Conservation (phyloP, 331 rosid species). For the Pyrus hybrid region DNA sequence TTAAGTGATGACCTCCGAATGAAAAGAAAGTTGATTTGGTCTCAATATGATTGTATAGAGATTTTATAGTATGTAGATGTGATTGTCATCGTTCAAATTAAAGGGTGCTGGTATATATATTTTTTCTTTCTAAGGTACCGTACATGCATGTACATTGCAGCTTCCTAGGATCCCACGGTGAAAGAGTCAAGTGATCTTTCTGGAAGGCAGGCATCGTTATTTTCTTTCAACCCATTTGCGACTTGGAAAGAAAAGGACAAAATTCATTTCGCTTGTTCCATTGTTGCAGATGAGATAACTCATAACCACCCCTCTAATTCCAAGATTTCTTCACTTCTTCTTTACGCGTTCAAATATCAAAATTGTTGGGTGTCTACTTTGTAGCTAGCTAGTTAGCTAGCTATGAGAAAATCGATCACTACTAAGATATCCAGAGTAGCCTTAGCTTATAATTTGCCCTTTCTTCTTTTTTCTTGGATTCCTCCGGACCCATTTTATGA, state of each 20-base stretch:
- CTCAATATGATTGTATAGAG: background rate
- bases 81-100: background rate
- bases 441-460: background rate
- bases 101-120: too few relatives aligned
- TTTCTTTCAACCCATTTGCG: constrained; percentile 15
- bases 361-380: background rate
- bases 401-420: background rate
- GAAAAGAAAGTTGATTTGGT: too few relatives aligned
- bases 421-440: background rate
- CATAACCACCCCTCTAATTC: background rate
- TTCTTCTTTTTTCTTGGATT: constrained; percentile 10
- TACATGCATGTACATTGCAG: background rate
- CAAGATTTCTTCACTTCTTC: background rate
- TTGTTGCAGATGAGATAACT: background rate
- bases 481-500: constrained; percentile 21
- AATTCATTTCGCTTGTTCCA: background rate
- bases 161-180: background rate
- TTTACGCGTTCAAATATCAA: constrained; percentile 4
- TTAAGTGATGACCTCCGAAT: too few relatives aligned
- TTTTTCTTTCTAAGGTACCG: too few relatives aligned
- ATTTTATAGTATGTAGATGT: background rate
- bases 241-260: constrained; percentile 6
- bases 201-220: background rate
- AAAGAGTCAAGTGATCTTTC: constrained; percentile 13
- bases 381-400: too few relatives aligned